These are phyloP conservation scores for Pseudogymnoascus sp. DNA, from an alignment of 2,329 filamentous ascomycete species.

Conservation along the genomic window DNA sequence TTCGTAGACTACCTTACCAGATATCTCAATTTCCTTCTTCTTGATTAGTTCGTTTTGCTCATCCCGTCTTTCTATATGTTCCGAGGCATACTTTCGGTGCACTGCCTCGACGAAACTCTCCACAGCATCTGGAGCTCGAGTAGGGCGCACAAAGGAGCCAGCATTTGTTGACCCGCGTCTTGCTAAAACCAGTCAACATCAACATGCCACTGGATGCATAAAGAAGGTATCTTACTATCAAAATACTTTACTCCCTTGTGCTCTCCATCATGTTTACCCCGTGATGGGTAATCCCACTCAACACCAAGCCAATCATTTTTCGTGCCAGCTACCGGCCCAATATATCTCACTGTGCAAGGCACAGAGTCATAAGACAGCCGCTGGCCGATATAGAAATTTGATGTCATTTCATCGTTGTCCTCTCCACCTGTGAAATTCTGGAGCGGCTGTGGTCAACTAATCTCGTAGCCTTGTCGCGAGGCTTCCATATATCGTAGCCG, in stretches of 20 bases:
- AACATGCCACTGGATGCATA: neutral
- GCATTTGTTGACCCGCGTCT: slow-evolving; percentile 56
- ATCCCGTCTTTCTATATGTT: slow-evolving; percentile 31
- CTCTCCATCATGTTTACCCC: slow-evolving; percentile 86
- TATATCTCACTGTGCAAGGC: slow-evolving; percentile 76
- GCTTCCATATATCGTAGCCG: neutral
- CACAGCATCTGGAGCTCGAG: slow-evolving; percentile 57
- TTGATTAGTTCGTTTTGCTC: slow-evolving; percentile 20
- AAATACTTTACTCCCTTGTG: slow-evolving; percentile 77
- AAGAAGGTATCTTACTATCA: slow-evolving; percentile 48
- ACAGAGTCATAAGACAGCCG: slow-evolving; percentile 71
- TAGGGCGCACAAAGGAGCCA: slow-evolving; percentile 80
- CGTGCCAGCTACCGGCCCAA: slow-evolving; percentile 68
- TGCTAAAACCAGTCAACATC: slow-evolving; percentile 34
- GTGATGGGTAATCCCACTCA: slow-evolving; percentile 83
- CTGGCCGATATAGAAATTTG: slow-evolving; percentile 50
- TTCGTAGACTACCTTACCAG: slow-evolving; percentile 81
- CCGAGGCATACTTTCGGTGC: slow-evolving; percentile 72
- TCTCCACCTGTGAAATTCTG: neutral
- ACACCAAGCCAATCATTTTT: slow-evolving; percentile 80
- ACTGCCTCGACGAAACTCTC: slow-evolving; percentile 73
- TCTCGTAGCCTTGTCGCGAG: slow-evolving; percentile 7
- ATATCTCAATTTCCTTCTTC: slow-evolving; percentile 55
- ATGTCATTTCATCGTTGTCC: slow-evolving; percentile 14
- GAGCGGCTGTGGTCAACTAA: slow-evolving; percentile 1